phyloP scores from a whole-genome alignment of 352 stramenopile genomes.

The Aphanomyces stellatus region DNA sequence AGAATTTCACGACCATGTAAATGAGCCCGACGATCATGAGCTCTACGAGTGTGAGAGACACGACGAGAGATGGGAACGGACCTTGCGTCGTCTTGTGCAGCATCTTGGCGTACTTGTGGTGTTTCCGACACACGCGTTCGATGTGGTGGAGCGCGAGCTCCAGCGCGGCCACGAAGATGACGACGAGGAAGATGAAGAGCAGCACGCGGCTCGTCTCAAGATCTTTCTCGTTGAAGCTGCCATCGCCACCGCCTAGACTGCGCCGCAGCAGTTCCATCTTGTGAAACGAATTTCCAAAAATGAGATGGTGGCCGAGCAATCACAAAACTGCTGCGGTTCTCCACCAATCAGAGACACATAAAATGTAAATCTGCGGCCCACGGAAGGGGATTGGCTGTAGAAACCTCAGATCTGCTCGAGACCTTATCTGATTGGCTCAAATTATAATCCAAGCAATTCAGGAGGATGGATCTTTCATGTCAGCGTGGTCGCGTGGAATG shows the following conservation, averaged over 20 bases:
- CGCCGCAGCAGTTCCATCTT: too few relatives aligned
- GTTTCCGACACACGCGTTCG: neutral
- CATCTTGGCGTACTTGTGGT: slow-evolving; percentile 20
- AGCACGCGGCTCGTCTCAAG: slow-evolving; percentile 8
- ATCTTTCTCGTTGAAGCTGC: neutral
- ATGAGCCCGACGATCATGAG: slow-evolving; percentile 54
- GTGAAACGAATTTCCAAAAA: too few relatives aligned
- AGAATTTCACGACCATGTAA: slow-evolving; percentile 39
- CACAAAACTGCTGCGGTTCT: too few relatives aligned
- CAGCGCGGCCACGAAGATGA: slow-evolving; percentile 16
- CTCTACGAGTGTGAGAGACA: slow-evolving; percentile 22
- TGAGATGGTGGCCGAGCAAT: too few relatives aligned
- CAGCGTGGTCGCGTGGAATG: too few relatives aligned
- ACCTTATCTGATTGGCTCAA: too few relatives aligned
- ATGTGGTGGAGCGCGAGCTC: slow-evolving; percentile 1
- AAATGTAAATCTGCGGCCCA: too few relatives aligned
- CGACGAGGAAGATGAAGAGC: slow-evolving; percentile 13
- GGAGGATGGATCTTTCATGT: too few relatives aligned
- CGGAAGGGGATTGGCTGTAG: too few relatives aligned
- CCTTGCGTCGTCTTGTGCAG: slow-evolving; percentile 20
- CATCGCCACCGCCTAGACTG: neutral
- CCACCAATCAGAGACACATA: too few relatives aligned
- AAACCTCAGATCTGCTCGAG: too few relatives aligned
- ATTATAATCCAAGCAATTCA: too few relatives aligned
- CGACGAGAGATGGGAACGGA: neutral